Conservation (phyloP, 2,329 filamentous ascomycete species). For the Catunica adiposa region DNA sequence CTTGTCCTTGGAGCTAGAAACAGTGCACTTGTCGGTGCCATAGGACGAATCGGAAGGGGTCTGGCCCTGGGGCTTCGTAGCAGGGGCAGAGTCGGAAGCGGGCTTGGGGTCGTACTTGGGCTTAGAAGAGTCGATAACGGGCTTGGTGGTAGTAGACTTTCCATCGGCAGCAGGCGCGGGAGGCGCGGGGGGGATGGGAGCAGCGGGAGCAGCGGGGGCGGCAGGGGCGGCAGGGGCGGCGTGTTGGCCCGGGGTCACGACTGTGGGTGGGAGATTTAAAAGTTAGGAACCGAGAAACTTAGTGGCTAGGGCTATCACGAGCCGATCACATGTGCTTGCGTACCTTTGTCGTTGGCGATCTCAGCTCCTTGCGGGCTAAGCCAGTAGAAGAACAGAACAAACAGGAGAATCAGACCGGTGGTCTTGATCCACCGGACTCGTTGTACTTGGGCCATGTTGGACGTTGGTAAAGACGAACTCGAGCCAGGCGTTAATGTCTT, state of each 20-base stretch:
- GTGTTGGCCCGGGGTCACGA: constrained; percentile 16
- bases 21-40: constrained; percentile 60
- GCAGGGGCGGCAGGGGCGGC: constrained; percentile 15
- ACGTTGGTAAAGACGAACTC: background rate
- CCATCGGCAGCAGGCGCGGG: constrained; percentile 1
- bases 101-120: constrained; percentile 6
- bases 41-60: constrained; percentile 42
- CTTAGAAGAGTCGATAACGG: background rate
- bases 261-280: background rate
- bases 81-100: constrained; percentile 9
- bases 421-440: constrained; percentile 50
- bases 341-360: constrained; percentile 28
- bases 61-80: constrained; percentile 27
- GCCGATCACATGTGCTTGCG: constrained; percentile 19
- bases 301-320: background rate
- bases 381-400: constrained; percentile 47
- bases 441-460: constrained; percentile 44
- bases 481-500: background rate
- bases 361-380: constrained; percentile 42
- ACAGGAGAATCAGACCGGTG: constrained; percentile 41
- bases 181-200: constrained; percentile 1
- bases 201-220: constrained; percentile 4
- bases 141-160: too few species aligned
- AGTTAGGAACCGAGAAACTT: too few species aligned
- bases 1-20: constrained; percentile 72